Evolutionary conservation across 2,329 filamentous ascomycete genomes (phyloP).

Genomic region (Fusarium udum): DNA sequence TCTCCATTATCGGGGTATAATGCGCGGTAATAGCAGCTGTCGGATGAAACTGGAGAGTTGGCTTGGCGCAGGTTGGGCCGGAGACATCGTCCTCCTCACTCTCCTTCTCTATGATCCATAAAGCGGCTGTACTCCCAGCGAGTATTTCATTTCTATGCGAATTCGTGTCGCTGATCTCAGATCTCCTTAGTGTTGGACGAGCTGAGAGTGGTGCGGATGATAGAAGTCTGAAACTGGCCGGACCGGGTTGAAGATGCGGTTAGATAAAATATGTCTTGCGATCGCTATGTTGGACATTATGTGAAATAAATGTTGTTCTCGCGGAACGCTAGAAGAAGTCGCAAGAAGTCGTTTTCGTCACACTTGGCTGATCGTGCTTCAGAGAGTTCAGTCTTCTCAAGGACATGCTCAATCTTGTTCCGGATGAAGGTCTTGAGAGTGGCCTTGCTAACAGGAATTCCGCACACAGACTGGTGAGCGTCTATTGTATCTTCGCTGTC

Average conservation of each 20-base stretch:
- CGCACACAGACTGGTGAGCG: constrained; percentile 12
- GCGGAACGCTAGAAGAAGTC: constrained; percentile 13
- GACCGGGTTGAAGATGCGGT: background rate
- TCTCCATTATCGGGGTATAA: background rate
- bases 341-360: constrained; percentile 12
- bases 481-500: constrained; percentile 9
- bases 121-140: background rate
- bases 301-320: constrained; percentile 15
- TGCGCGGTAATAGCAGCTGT: background rate
- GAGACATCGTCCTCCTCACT: background rate
- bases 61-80: background rate
- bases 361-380: constrained; percentile 14
- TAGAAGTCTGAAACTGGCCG: background rate
- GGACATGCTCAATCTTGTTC: constrained; percentile 9
- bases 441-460: constrained; percentile 6
- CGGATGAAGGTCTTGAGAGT: constrained; percentile 14
- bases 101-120: background rate
- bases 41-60: background rate
- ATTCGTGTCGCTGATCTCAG: background rate
- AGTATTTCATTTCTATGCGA: background rate
- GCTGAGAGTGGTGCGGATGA: background rate
- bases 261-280: background rate
- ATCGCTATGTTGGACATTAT: background rate
- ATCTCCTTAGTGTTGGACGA: background rate
- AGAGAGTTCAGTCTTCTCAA: constrained; percentile 5